Base-by-base conservation (phyloP, 495 filamentous ascomycete genomes). In the Xylaria palmicola region DNA sequence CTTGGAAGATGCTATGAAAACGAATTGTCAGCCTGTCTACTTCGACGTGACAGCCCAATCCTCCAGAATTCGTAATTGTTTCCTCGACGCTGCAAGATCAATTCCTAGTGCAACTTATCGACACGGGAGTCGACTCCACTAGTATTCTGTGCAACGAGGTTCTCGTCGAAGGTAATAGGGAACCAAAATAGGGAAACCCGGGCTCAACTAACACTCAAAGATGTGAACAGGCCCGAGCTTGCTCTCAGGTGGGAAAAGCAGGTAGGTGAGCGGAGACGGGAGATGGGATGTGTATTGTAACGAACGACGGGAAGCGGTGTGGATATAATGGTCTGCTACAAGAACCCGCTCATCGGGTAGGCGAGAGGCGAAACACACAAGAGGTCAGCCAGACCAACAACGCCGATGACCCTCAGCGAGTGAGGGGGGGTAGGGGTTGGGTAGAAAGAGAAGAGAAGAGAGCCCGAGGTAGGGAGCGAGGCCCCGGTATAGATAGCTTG, bases 301-400 rank as follows among this genome's bases (percentile, higher is more conserved):
- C 56, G 56, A 59, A 34, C 34, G 56, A 59, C 56, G 51, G 56
- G 22, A 50, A 48, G 43, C n/a, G n/a, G n/a, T 58, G 36, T 37
- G 55, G 34, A 58, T 58, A 48, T 43, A 19, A 13, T 20, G 55
- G 49, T 30, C 26, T 44, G 30, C 44, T 58, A 47, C 39, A 30
- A 58, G 44, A 49, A n/a, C 55, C 32, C 41, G 55, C 55, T 58
- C 55, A 58, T 58, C 24, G 24, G 20, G 24, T 36, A 27, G 41
- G 30, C 32, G 6, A 59, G 17, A 32, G 13, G 27, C 29, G 24
- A 49, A 20, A 5, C 10, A 40, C 6, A 59, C 22, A 15, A 30
- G 9, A 50, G 26, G 56, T 20, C n/a, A 51, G 24, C n/a, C 22
- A 40, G 43, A 49, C 44, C 45, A 59, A 45, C 13, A 40, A 39